Conservation (phyloP, 495 filamentous ascomycete species). For the Neurospora terricola region DNA sequence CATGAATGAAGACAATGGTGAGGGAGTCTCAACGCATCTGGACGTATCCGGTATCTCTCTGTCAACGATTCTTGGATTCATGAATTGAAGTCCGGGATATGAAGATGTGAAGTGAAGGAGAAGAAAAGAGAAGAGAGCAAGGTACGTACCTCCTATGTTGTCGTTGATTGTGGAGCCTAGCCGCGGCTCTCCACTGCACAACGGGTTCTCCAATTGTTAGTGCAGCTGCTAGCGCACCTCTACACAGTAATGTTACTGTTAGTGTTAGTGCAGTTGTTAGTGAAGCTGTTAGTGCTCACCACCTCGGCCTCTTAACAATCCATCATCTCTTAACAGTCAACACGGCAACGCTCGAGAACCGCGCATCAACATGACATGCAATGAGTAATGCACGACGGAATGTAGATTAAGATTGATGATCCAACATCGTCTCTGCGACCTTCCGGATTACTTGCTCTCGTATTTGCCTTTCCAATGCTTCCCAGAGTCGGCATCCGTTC, state of each 20-base stretch:
- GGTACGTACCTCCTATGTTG: not conserved
- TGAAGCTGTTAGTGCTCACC: not conserved
- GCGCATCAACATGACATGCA: not conserved
- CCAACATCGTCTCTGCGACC: not conserved
- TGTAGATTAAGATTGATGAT: not conserved
- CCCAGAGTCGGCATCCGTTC: not conserved
- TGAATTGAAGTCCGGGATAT: not conserved
- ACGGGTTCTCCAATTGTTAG: not conserved
- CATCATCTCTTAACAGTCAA: not conserved
- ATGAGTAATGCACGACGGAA: not conserved
- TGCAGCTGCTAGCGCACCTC: not conserved
- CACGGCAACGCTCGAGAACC: not conserved
- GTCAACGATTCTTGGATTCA: not conserved
- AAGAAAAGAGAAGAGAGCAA: not conserved
- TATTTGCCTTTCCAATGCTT: not conserved
- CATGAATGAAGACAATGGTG: not conserved
- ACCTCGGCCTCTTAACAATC: not conserved
- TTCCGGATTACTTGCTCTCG: not conserved
- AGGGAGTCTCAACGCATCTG: not conserved
- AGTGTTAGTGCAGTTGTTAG: not conserved
- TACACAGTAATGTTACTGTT: not conserved
- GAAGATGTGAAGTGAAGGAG: not conserved
- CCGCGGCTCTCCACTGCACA: not conserved
- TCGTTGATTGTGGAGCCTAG: not conserved
- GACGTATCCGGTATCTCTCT: accelerated